Evolutionary conservation across 768 basidiomycete genomes (phyloP).

Genomic region (Lactifluus rugatus): DNA sequence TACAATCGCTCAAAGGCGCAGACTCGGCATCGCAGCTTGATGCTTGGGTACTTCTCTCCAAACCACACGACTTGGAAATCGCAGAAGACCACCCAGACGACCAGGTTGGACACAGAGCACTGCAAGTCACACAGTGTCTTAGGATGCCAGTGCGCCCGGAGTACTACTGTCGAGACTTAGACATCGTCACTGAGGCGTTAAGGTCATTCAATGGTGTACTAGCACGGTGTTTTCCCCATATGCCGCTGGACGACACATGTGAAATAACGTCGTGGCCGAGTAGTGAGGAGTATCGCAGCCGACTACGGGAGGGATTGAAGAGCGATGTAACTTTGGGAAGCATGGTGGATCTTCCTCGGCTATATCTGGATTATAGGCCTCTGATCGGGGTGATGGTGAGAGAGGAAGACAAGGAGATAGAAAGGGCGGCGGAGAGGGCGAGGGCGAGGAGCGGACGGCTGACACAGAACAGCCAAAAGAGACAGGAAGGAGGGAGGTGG

Average conservation of each 20-base stretch:
- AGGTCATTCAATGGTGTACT: conserved; percentile 3
- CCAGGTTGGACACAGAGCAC: conserved; percentile 39
- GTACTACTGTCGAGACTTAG: conserved; percentile 14
- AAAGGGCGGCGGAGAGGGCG: conserved; percentile 12
- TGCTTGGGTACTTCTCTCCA: conserved; percentile 9
- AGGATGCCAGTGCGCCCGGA: conserved; percentile 13
- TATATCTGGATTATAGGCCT: conserved; percentile 64
- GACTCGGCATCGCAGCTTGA: conserved; percentile 18
- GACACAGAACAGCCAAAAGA: conserved; percentile 61
- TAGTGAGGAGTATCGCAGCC: conserved; percentile 12
- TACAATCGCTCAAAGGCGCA: conserved; percentile 7
- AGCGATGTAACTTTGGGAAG: conserved; percentile 31
- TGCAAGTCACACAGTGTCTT: conserved; percentile 1
- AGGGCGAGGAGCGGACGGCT: conserved; percentile 27
- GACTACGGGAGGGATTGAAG: conserved; percentile 34
- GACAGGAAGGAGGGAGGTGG: conserved; percentile 37
- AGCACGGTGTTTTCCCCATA: neutral
- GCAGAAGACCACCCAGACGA: conserved; percentile 35
- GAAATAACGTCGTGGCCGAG: neutral
- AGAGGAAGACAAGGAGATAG: conserved; percentile 50
- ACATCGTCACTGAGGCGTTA: conserved; percentile 2
- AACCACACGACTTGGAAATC: conserved; percentile 1
- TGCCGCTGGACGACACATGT: neutral
- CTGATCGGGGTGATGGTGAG: conserved; percentile 54
- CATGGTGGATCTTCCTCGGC: conserved; percentile 30